Conservation (phyloP, 331 rosid genomes). For the Acacia concinna region DNA sequence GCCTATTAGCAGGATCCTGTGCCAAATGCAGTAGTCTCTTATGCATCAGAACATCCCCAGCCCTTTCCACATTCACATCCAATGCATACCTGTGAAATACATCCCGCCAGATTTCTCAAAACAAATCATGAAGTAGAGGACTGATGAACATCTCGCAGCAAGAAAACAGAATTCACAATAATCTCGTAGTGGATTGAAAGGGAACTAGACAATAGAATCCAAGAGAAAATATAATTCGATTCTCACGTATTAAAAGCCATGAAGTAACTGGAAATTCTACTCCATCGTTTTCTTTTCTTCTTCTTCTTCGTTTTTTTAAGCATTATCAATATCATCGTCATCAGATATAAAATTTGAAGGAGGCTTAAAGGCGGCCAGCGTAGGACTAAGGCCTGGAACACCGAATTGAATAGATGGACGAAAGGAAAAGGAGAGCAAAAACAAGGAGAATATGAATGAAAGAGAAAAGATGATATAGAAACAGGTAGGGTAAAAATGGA, state of each 20-base stretch:
- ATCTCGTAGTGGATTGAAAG: background rate
- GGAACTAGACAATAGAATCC: background rate
- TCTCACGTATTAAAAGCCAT: background rate
- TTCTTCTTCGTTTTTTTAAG: background rate
- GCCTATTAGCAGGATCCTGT: slow-evolving; percentile 80
- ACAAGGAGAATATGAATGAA: background rate
- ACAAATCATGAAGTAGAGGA: background rate
- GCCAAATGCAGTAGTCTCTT: slow-evolving; percentile 84
- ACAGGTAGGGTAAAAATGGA: slow-evolving; percentile 24
- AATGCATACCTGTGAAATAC: slow-evolving; percentile 76
- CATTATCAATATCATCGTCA: background rate
- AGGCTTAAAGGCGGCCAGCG: slow-evolving; percentile 23
- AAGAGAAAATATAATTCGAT: background rate
- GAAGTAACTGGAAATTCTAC: slow-evolving; percentile 14
- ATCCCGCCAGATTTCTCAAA: slow-evolving; percentile 34
- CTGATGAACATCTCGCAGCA: slow-evolving; percentile 13
- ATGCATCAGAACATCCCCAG: slow-evolving; percentile 95
- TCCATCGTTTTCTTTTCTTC: background rate
- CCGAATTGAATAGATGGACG: background rate
- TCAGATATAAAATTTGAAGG: background rate
- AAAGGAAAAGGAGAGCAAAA: background rate
- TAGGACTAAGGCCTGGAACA: background rate
- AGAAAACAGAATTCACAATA: slow-evolving; percentile 24
- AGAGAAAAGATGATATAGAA: slow-evolving; percentile 7
- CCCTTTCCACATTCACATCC: slow-evolving; percentile 97